Evolutionary conservation across 108 stramenopile species (phyloP).

Genomic region (Halocafeteria seosinensis): DNA sequence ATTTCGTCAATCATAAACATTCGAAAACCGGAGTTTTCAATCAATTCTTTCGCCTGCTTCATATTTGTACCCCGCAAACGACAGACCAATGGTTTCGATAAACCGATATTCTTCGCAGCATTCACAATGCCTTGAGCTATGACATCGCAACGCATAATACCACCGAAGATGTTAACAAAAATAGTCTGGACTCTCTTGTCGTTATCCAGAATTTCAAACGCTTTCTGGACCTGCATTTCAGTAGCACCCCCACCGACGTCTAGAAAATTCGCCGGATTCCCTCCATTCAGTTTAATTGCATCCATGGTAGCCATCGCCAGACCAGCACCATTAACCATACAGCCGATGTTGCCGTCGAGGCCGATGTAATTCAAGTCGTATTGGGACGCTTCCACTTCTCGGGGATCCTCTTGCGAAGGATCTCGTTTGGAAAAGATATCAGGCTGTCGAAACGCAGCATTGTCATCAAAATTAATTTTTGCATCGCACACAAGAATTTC

Average conservation of each 20-base stretch:
- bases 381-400: conserved; percentile 54
- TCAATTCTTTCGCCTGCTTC: conserved; percentile 55
- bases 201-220: conserved; percentile 51
- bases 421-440: conserved; percentile 49
- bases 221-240: conserved; percentile 49
- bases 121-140: conserved; percentile 71
- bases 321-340: conserved; percentile 93
- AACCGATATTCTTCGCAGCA: conserved; percentile 56
- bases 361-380: conserved; percentile 83
- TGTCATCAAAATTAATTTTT: conserved; percentile 70
- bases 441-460: conserved; percentile 60
- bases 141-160: conserved; percentile 83
- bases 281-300: conserved; percentile 76
- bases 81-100: conserved; percentile 64
- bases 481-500: conserved; percentile 59
- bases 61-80: conserved; percentile 83
- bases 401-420: conserved; percentile 54
- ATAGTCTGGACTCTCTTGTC: conserved; percentile 59
- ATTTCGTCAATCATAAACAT: conserved; percentile 55
- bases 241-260: conserved; percentile 73
- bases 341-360: conserved; percentile 81
- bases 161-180: conserved; percentile 87
- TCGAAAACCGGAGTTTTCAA: conserved; percentile 41
- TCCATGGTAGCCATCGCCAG: conserved; percentile 90
- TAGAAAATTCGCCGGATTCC: conserved; percentile 81